A percentile compares a stretch with the other conserved stretches of the same genome.
Conservation (phyloP, 2,329 filamentous ascomycete species). For the Ophiostoma tasmaniense region DNA sequence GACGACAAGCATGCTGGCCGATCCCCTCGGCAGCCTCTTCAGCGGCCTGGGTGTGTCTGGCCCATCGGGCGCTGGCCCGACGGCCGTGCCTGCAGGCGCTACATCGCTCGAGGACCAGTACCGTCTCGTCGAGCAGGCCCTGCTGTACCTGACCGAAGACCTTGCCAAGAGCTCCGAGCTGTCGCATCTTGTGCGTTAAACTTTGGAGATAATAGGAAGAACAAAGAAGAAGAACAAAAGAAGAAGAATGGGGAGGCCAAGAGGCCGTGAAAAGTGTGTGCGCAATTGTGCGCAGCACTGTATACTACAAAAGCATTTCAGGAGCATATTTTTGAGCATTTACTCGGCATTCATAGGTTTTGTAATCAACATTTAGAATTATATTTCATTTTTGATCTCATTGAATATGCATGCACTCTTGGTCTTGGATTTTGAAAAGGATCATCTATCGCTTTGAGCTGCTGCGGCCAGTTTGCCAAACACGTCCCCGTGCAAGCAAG, state of each 20-base stretch:
- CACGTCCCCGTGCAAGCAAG: too few relatives aligned
- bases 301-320: background rate
- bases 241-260: background rate
- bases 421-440: too few relatives aligned
- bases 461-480: too few relatives aligned
- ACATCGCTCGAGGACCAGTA: slow-evolving; percentile 22
- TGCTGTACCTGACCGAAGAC: slow-evolving; percentile 21
- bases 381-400: background rate
- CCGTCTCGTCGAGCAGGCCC: slow-evolving; percentile 21
- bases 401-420: too few relatives aligned
- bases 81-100: background rate
- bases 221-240: too few relatives aligned
- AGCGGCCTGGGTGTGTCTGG: slow-evolving; percentile 14
- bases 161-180: slow-evolving; percentile 19
- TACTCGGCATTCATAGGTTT: background rate
- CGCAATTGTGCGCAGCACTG: background rate
- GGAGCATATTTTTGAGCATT: background rate
- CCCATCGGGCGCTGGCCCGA: background rate
- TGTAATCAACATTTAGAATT: background rate
- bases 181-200: slow-evolving; percentile 14
- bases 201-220: too few relatives aligned
- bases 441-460: too few relatives aligned
- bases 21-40: slow-evolving; percentile 19
- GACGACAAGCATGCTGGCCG: slow-evolving; percentile 15
- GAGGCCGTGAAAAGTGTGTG: background rate